Percentiles rank a stretch among this genome's conserved stretches.
Evolutionary conservation across 495 filamentous ascomycete genomes (phyloP).

Genomic region (Glonium stellatum): DNA sequence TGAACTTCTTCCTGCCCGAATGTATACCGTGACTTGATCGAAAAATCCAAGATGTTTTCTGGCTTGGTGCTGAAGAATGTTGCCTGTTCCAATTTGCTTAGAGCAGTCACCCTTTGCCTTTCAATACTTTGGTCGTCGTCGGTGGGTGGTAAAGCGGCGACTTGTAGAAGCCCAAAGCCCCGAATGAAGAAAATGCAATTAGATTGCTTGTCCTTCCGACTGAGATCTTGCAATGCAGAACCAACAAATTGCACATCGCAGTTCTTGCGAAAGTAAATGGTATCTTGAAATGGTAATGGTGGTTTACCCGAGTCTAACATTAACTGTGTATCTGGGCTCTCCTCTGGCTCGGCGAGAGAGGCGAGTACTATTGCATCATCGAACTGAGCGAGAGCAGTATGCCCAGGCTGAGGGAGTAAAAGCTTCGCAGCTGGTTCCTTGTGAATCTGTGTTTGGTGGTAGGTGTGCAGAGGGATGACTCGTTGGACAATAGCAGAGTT

Average conservation of each 20-base stretch:
- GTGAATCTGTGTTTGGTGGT: slow-evolving; percentile 42
- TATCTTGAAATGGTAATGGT: slow-evolving; percentile 68
- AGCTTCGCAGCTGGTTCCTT: slow-evolving; percentile 50
- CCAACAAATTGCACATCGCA: slow-evolving; percentile 44
- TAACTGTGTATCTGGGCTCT: slow-evolving; percentile 63
- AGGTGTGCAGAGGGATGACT: slow-evolving; percentile 58
- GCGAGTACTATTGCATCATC: slow-evolving; percentile 67
- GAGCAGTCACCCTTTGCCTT: slow-evolving; percentile 56
- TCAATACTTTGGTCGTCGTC: slow-evolving; percentile 40
- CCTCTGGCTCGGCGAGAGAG: slow-evolving; percentile 55
- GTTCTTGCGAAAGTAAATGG: slow-evolving; percentile 70
- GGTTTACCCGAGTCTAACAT: slow-evolving; percentile 53
- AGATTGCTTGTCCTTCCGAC: slow-evolving; percentile 45
- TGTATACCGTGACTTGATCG: slow-evolving; percentile 50
- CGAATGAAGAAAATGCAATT: slow-evolving; percentile 67
- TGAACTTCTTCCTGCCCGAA: slow-evolving; percentile 67
- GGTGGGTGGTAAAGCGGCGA: slow-evolving; percentile 49
- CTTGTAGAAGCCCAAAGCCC: slow-evolving; percentile 70
- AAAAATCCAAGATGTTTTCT: slow-evolving; percentile 74
- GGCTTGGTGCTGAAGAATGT: slow-evolving; percentile 80
- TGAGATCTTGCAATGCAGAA: slow-evolving; percentile 38
- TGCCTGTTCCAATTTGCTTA: slow-evolving; percentile 86
- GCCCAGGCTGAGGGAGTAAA: slow-evolving; percentile 66
- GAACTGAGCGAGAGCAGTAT: slow-evolving; percentile 78
- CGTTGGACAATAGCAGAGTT: slow-evolving; percentile 24